Evolutionary conservation across 2,329 filamentous ascomycete genomes (phyloP).

Genomic region (Monosporascus ibericus): DNA sequence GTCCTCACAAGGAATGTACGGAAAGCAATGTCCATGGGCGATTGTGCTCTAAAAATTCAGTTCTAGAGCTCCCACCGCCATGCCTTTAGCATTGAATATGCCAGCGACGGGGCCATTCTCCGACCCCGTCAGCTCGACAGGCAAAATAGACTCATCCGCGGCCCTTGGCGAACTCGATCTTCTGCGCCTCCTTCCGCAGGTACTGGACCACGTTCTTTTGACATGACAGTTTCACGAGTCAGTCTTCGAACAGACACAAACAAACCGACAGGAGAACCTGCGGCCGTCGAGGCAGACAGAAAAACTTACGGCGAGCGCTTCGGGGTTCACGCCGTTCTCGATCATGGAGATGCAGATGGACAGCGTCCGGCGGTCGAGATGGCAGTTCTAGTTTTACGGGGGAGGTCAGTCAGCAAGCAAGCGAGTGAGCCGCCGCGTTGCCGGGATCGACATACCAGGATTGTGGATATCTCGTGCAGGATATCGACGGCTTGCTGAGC

Average conservation of each 20-base stretch:
- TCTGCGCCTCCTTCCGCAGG: constrained; percentile 50
- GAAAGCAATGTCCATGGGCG: no score
- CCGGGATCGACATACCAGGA: constrained; percentile 60
- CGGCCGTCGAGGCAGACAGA: neutral
- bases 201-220: constrained; percentile 54
- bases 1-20: no score
- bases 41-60: no score
- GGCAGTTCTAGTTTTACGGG: constrained; percentile 64
- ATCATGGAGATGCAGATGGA: constrained; percentile 96
- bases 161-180: constrained; percentile 33
- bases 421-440: neutral
- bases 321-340: constrained; percentile 94
- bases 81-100: neutral
- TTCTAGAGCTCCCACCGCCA: no score
- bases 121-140: neutral
- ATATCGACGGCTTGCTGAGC: constrained; percentile 81
- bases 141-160: neutral
- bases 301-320: constrained; percentile 76
- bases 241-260: neutral
- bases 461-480: constrained; percentile 77
- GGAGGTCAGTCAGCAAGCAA: neutral
- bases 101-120: neutral
- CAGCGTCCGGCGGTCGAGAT: constrained; percentile 82
- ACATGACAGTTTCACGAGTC: neutral
- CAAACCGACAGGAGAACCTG: no score